These are phyloP conservation scores for Tephrocybe sp. DNA, from an alignment of 768 basidiomycete genomes.

Conservation along the genomic window DNA sequence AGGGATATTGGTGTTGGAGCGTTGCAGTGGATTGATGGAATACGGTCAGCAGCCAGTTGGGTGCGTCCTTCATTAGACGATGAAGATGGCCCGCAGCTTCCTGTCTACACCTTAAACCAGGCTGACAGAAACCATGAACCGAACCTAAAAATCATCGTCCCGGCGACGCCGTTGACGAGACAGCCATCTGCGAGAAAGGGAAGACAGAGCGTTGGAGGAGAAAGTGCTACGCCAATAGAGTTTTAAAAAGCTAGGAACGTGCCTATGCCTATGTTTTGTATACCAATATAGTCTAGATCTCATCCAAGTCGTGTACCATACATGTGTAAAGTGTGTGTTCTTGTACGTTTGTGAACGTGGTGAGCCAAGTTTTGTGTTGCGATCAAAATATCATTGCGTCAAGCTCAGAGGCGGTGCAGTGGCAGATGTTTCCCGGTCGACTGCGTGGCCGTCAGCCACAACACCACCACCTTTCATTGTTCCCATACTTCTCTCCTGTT, in stretches of 20 bases:
- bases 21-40: slow-evolving; percentile 72
- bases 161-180: slow-evolving; percentile 64
- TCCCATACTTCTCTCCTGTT: background rate
- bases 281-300: too few relatives aligned
- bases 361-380: too few relatives aligned
- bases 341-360: too few relatives aligned
- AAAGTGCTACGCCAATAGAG: slow-evolving; percentile 33
- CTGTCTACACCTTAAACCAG: slow-evolving; percentile 28
- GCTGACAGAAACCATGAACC: slow-evolving; percentile 16
- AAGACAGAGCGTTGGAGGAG: slow-evolving; percentile 46
- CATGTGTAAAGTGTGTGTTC: too few relatives aligned
- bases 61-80: slow-evolving; percentile 40
- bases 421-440: background rate
- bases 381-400: slow-evolving; percentile 7
- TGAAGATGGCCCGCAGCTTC: slow-evolving; percentile 30
- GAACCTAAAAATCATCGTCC: slow-evolving; percentile 34
- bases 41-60: slow-evolving; percentile 62
- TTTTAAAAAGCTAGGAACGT: background rate
- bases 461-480: background rate
- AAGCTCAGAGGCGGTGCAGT: slow-evolving; percentile 13
- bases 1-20: slow-evolving; percentile 60
- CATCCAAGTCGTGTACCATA: too few relatives aligned
- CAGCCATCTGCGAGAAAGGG: slow-evolving; percentile 61
- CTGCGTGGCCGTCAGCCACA: background rate
- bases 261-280: too few relatives aligned